Evolutionary conservation across 441 rosid species (phyloP), one percentile per base, ranked within the genome.

Genomic region (Eugenia klotzschiana): DNA sequence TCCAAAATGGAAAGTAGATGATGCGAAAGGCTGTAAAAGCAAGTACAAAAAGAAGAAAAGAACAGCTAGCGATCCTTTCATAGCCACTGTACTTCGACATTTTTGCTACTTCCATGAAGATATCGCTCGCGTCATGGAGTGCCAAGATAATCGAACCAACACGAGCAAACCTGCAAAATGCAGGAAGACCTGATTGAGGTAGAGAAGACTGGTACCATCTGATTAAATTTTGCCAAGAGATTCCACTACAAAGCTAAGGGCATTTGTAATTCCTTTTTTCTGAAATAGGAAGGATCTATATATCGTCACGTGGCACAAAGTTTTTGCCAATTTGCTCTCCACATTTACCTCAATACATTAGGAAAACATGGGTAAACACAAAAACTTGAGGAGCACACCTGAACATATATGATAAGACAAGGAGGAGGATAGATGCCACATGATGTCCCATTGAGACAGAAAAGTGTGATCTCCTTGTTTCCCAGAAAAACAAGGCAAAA

Each of bases 401-500:
- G 84, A 82, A 84, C 13, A 89, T n/a, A 86, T 90, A 91, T 51
- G 95, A 92, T 79, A 91, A 84, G 87, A 88, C 86, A 37, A 91
- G 82, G 49, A 93, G 93, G 72, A 87, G 81, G 74, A 90, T 49
- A 46, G 89, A 89, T 25, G 91, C 90, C 56, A 92, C 82, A 88
- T 92, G 93, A 90, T 93, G 94, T 69, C 84, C 86, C 95, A 92
- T 92, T 5, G 93, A 92, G 51, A 92, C 92, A 10, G 84, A 86
- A 49, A 90, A 91, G 88, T 91, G 92, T 16, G 90, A 89, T 56
- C 93, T 89, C 89, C 92, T 89, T 50, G 93, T 92, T 85, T 93
- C 95, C 95, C 95, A 93, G 69, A 92, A 90, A 7, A 92, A 84
- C 88, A 92, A 87, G 25, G 95, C 93, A 49, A 92, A 90, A 51